Base-by-base conservation (phyloP, 2,329 filamentous ascomycete genomes). In the Microcyclosporella mali region DNA sequence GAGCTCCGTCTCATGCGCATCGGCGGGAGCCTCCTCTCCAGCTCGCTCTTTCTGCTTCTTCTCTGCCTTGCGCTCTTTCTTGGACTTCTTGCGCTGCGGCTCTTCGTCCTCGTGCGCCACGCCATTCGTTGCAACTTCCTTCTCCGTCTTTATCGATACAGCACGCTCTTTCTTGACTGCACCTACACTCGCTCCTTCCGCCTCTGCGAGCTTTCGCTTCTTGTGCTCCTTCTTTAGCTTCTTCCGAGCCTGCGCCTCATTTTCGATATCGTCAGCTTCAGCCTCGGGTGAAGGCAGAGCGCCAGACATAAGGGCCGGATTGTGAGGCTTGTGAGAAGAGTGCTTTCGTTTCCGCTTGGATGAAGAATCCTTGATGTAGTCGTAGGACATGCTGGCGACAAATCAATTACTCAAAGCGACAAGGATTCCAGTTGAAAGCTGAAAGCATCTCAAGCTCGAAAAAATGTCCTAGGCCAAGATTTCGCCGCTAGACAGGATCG, bases 281-380 rank as follows among this genome's bases (percentile, higher is more conserved):
- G 49, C 44, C 15, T 50, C 54, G 6, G 56, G 60, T 39, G 57
- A 56, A 8, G 57, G 54, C 33, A 63, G 43, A 31, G 51, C 60
- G 31, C 60, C 60, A 25, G 59, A 62, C 60, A 63, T 63, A n/a
- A 62, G 37, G 6, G 60, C 60, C 21, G 56, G 54, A 25, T 56
- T 45, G 25, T 42, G 39, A 7, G 47, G 45, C 33, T 50, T 56
- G 19, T 46, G 41, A 27, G 27, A 25, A 16, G 35, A 43, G n/a
- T 51, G 42, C 37, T 50, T 52, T 31, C 56, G 45, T 45, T 58
- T 58, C 7, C 49, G 55, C 34, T 53, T 54, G 14, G 45, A 27
- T 12, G 45, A 45, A 29, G 52, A 48, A 27, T 56, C 50, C 15
- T 45, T 36, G 19, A 59, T 56, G 43, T 51, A 52, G n/a, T 59